Evolutionary conservation across 2,329 filamentous ascomycete species (phyloP).

Genomic region (Sclerotinia spermophila): DNA sequence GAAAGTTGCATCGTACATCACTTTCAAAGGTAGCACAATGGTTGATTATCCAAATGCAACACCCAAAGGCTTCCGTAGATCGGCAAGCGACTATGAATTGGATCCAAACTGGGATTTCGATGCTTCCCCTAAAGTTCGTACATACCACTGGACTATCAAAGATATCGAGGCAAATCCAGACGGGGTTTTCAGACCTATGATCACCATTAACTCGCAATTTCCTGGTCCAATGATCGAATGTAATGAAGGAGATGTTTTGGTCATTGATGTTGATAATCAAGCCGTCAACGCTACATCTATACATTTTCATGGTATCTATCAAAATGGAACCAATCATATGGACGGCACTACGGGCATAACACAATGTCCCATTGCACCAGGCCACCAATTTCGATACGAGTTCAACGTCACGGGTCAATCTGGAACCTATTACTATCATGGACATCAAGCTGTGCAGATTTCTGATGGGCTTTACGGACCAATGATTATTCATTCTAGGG

Average conservation of each 20-base stretch:
- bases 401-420: constrained; percentile 57
- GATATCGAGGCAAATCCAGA: constrained; percentile 59
- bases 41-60: constrained; percentile 21
- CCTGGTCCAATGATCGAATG: constrained; percentile 70
- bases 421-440: constrained; percentile 60
- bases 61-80: constrained; percentile 31
- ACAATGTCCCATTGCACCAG: constrained; percentile 63
- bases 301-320: constrained; percentile 76
- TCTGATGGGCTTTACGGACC: constrained; percentile 67
- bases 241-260: constrained; percentile 68
- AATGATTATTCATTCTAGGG: constrained; percentile 59
- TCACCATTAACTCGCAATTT: constrained; percentile 72
- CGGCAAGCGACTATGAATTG: constrained; percentile 53
- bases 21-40: constrained; percentile 19
- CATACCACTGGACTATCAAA: constrained; percentile 58
- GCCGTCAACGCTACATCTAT: constrained; percentile 61
- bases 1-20: constrained; percentile 29
- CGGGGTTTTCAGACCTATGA: constrained; percentile 54
- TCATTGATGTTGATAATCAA: constrained; percentile 66
- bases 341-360: constrained; percentile 63
- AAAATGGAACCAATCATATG: constrained; percentile 72
- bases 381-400: constrained; percentile 60
- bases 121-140: constrained; percentile 48
- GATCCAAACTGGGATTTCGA: constrained; percentile 53
- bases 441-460: constrained; percentile 60